phyloP scores from a whole-genome alignment of 805 yeast species.

The Yamadazyma philogaea region DNA sequence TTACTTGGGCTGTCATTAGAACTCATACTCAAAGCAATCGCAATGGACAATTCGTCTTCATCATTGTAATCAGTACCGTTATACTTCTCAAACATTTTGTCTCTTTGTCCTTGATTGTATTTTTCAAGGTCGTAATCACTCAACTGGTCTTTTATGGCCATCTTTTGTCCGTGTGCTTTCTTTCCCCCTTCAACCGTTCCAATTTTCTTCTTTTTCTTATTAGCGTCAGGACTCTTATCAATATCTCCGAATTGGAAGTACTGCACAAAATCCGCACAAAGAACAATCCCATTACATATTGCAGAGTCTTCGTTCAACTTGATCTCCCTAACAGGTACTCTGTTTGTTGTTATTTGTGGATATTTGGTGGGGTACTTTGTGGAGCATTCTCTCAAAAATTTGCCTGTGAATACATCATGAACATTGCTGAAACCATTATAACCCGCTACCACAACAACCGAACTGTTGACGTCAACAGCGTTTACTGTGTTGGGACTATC shows the following conservation, averaged over 20 bases:
- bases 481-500: slow-evolving; percentile 18
- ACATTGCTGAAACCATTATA: slow-evolving; percentile 41
- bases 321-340: slow-evolving; percentile 27
- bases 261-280: slow-evolving; percentile 42
- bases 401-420: slow-evolving; percentile 44
- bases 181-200: slow-evolving; percentile 22
- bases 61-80: slow-evolving; percentile 39
- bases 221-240: slow-evolving; percentile 7
- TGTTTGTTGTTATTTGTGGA: slow-evolving; percentile 19
- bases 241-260: slow-evolving; percentile 47
- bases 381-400: slow-evolving; percentile 32
- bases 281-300: slow-evolving; percentile 36
- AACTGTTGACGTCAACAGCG: slow-evolving; percentile 31
- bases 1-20: slow-evolving; percentile 3
- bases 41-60: slow-evolving; percentile 41
- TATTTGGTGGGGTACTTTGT: slow-evolving; percentile 26
- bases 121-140: slow-evolving; percentile 35
- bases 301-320: slow-evolving; percentile 23
- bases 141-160: slow-evolving; percentile 30
- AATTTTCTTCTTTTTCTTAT: slow-evolving; percentile 14
- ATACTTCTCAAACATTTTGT: slow-evolving; percentile 38
- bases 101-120: slow-evolving; percentile 20
- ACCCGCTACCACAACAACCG: slow-evolving; percentile 38
- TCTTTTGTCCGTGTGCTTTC: slow-evolving; percentile 16
- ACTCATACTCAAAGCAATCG: slow-evolving; percentile 41